phyloP scores from a whole-genome alignment of 441 rosid genomes.

The Bruguiera hainesii region DNA sequence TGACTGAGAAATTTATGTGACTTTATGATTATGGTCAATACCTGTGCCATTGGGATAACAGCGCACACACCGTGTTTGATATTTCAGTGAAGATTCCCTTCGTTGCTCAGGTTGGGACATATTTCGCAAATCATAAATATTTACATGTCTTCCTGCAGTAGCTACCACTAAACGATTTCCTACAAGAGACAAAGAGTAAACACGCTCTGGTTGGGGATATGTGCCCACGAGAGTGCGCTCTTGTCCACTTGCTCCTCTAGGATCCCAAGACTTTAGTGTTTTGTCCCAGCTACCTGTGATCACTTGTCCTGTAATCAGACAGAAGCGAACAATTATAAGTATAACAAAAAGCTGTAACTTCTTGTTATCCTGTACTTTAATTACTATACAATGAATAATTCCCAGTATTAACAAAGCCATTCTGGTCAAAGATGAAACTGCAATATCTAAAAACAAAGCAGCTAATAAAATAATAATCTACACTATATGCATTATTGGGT shows the following conservation, averaged over 20 bases:
- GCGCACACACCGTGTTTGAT: constrained; percentile 94
- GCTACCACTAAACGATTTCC: constrained; percentile 92
- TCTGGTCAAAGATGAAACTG: background rate
- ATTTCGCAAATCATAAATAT: constrained; percentile 87
- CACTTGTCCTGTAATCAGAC: constrained; percentile 61
- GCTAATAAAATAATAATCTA: background rate
- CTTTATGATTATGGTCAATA: constrained; percentile 18
- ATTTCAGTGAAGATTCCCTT: constrained; percentile 92
- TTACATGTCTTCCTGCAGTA: constrained; percentile 91
- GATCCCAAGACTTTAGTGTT: constrained; percentile 96
- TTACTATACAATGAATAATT: background rate
- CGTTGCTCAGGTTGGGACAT: constrained; percentile 99
- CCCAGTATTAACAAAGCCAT: background rate
- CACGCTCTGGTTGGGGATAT: constrained; percentile 89
- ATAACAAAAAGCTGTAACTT: background rate
- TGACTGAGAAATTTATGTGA: background rate
- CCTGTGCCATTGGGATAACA: constrained; percentile 98
- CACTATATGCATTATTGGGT: no score
- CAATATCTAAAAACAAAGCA: background rate
- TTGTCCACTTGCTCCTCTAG: constrained; percentile 92
- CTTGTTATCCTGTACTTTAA: background rate
- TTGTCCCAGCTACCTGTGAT: constrained; percentile 97
- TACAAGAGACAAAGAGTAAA: constrained; percentile 84
- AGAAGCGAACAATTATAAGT: background rate
- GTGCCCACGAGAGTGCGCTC: constrained; percentile 88